Base-by-base conservation (phyloP, 75 land plant species). In the Cunninghamia lanceolata region DNA sequence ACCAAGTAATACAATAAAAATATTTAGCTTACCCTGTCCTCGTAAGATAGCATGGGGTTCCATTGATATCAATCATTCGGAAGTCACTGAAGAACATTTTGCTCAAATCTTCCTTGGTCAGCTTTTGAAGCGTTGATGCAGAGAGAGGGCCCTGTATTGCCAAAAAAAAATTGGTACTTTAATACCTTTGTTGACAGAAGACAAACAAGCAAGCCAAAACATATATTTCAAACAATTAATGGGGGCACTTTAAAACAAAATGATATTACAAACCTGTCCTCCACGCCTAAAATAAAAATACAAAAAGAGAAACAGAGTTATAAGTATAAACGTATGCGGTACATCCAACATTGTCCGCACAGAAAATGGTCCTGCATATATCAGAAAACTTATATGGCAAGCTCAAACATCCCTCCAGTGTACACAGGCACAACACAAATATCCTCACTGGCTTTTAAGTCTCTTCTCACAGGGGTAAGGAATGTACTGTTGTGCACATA, bases 61-160 rank as follows among this genome's bases (percentile, higher is more conserved):
- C 99, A 89, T 98, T 98, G 87, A 98, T 92, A 82, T 95, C 94
- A 82, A 96, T 84, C 3, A 92, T 90, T 34, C 84, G 87, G 90
- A 98, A 98, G 35, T 95, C 94, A 66, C 99, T 90, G 79, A 96
- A 96, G 88, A 92, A 98, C 14, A 98, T 19, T 86, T 96, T 94
- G 92, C 97, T 96, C 88, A 98, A 87, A 87, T 98, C 99, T 10
- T 90, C 97, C 82, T 93, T 93, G 38, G 95, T 95, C 75, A 98
- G 89, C 52, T 90, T 86, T 86, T 98, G 99, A 83, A 98, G 93
- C 73, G 88, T 90, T 40, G 99, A 88, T 42, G 91, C 93, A 74
- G 99, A 91, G 74, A 96, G 95, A 46, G 99, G 99, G 45, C 99
- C 99, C 95, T 97, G 92, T 83, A 56, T 77, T 74, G 40, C n/a